phyloP scores from a whole-genome alignment of 768 basidiomycete genomes.

The Lepiota venenata region DNA sequence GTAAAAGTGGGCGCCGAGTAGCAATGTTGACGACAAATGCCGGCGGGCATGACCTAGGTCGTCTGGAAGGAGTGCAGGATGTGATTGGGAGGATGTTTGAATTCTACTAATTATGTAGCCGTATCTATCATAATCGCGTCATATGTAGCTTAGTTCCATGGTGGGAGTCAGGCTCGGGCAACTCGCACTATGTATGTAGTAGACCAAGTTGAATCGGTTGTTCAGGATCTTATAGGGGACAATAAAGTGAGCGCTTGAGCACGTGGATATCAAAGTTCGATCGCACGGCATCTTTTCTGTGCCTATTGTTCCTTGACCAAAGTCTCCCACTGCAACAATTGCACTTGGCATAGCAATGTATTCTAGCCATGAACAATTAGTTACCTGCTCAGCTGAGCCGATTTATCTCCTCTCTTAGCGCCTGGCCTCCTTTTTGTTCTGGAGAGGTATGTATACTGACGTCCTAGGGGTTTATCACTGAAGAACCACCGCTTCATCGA shows the following conservation, averaged over 20 bases:
- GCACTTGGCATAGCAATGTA: constrained; percentile 1
- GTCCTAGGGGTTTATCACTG: neutral
- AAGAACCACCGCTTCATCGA: neutral
- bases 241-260: neutral
- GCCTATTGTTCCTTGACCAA: neutral
- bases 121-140: neutral
- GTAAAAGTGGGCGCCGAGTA: constrained; percentile 39
- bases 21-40: constrained; percentile 53
- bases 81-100: constrained; percentile 44
- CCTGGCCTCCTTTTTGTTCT: constrained; percentile 18
- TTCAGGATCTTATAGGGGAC: too few species aligned
- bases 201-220: neutral
- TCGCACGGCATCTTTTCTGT: neutral
- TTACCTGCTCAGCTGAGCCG: constrained; percentile 1
- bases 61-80: constrained; percentile 70
- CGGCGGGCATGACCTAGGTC: constrained; percentile 60
- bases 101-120: constrained; percentile 17
- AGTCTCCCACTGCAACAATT: constrained; percentile 1
- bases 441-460: constrained; percentile 13
- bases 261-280: neutral
- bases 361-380: neutral
- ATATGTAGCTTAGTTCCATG: too few species aligned
- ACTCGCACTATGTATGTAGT: neutral
- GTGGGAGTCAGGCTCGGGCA: too few species aligned
- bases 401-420: neutral